Conservation (phyloP, 1,139 yeast species). For the Trichomonascaceae sp. region DNA sequence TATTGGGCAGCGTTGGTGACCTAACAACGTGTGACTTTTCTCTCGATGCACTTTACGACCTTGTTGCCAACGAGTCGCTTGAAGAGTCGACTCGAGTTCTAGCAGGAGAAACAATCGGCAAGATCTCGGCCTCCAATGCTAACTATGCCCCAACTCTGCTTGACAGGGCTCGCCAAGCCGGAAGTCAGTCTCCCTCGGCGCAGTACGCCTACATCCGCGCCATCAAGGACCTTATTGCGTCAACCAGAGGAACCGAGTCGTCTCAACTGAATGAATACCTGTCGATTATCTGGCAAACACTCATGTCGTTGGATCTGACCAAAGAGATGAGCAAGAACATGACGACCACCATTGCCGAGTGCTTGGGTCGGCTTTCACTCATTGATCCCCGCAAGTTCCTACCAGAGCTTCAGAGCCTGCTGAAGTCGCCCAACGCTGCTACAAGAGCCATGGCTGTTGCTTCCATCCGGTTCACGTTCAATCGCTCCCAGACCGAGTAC, state of each 20-base stretch:
- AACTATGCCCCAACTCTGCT: conserved; percentile 28
- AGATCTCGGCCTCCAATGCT: conserved; percentile 31
- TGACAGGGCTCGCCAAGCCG: conserved; percentile 5
- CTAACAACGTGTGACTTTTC: conserved; percentile 19
- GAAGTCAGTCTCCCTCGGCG: background rate
- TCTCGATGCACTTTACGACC: conserved; percentile 24
- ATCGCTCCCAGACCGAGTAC: conserved; percentile 17
- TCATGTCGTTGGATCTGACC: background rate
- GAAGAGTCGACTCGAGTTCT: conserved; percentile 34
- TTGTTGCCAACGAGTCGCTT: conserved; percentile 8
- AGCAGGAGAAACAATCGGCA: conserved; percentile 44
- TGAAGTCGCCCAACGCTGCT: conserved; percentile 14
- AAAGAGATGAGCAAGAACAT: conserved; percentile 14
- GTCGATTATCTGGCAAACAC: background rate
- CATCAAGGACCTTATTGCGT: background rate
- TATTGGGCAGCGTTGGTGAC: conserved; percentile 35
- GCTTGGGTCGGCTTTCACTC: conserved; percentile 25
- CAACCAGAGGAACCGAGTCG: background rate
- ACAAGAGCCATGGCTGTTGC: conserved; percentile 23
- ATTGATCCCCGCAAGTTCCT: conserved; percentile 18
- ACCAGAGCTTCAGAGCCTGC: conserved; percentile 16
- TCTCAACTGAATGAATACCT: background rate
- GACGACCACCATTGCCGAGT: conserved; percentile 25
- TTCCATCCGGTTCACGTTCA: conserved; percentile 26
- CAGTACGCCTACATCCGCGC: background rate